A percentile compares a stretch with the other conserved stretches of the same genome.
phyloP scores from a whole-genome alignment of 768 basidiomycete genomes.

The Psilocybe tampanensis region DNA sequence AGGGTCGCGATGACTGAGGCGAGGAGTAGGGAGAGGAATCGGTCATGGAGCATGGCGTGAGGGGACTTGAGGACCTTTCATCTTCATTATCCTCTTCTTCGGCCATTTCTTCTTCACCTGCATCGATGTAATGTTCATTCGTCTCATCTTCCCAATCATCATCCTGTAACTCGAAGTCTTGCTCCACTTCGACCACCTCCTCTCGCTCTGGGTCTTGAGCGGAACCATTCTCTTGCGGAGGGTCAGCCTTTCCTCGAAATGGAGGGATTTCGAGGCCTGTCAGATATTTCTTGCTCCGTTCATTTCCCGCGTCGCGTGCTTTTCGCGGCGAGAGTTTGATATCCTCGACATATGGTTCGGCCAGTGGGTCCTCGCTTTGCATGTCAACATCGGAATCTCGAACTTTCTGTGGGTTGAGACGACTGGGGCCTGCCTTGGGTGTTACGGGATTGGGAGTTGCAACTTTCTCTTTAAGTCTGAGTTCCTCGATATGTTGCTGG shows the following conservation, averaged over 20 bases:
- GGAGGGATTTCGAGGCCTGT: neutral
- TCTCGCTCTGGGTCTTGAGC: constrained; percentile 1
- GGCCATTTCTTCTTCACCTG: constrained; percentile 20
- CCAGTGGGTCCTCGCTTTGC: constrained; percentile 49
- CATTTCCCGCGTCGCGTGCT: neutral
- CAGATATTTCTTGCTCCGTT: neutral
- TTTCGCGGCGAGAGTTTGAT: neutral
- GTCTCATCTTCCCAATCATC: constrained; percentile 10
- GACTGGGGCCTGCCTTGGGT: constrained; percentile 16
- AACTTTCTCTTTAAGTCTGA: neutral
- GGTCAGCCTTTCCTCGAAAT: constrained; percentile 6
- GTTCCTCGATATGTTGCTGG: constrained; percentile 19
- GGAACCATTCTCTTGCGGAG: constrained; percentile 9
- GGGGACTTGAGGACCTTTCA: constrained; percentile 1
- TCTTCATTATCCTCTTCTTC: constrained; percentile 27
- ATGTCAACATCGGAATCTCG: constrained; percentile 55
- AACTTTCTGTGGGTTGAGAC: constrained; percentile 35
- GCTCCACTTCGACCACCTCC: neutral
- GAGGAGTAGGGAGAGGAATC: constrained; percentile 20
- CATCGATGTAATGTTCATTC: constrained; percentile 9
- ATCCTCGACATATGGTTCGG: constrained; percentile 12
- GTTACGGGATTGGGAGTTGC: neutral
- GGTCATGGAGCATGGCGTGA: constrained; percentile 12
- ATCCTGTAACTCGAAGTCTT: constrained; percentile 1
- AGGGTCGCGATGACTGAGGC: constrained; percentile 22